Base-by-base conservation (phyloP, 2,329 filamentous ascomycete genomes). In the Fusarium tuaranense region DNA sequence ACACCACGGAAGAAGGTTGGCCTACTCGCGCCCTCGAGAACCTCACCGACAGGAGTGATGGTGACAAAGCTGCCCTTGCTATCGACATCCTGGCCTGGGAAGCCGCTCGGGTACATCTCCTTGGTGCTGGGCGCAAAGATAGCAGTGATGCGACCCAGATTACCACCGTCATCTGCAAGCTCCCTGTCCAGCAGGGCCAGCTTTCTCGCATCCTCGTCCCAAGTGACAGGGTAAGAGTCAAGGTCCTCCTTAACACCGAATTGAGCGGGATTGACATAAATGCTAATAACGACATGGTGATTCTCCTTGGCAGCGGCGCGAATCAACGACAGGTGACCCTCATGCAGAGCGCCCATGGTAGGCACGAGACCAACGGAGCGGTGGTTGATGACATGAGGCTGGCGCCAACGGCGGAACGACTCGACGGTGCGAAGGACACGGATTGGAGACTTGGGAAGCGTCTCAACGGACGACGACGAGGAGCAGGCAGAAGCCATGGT, bases 1-100 rank as follows among this genome's bases (percentile, higher is more conserved):
- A 99, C 97, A 44, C 97, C 97, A 59, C 97, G 90, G 85, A 99
- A 99, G 84, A 99, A 99, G 51, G 97, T 97, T 3, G 97, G 97
- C 18, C 97, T 88, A 55, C 92, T 95, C 6, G 90, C 89, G 18
- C 97, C 97, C 85, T 99, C 97, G 5, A 98, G 88, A 30, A 95
- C 87, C 75, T 91, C 91, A 8, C 92, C 92, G 1, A 98, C 87
- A 1, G 97, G 97, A 0, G 95, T 97, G 77, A 99, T 94, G 22
- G 92, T 96, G 34, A 99, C 93, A 79, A 98, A 99, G 67, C 93
- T 96, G 16, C 97, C 97, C 68, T 93, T 89, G 36, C 93, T 95
- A 68, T 92, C 88, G 10, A 94, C 84, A 62, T 93, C 90, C 88
- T 87, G 94, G 85, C 84, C 93, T 75, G 84, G 96, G 85, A 84